Evolutionary conservation across 805 yeast species (phyloP).

Genomic region (Metschnikowia baotianmanensis): DNA sequence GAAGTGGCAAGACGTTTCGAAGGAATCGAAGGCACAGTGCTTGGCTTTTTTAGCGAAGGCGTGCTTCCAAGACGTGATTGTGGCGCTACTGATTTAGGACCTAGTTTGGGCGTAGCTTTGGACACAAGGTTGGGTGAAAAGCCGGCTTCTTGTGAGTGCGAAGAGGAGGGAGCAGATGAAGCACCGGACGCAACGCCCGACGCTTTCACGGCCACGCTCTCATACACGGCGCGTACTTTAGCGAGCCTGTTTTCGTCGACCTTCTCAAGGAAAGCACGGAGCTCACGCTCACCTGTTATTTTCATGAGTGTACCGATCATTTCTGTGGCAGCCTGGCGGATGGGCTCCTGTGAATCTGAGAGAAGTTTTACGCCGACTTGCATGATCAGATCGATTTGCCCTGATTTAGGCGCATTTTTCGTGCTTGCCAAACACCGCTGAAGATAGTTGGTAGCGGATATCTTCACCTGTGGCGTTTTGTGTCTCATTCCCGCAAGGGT

Average conservation of each 20-base stretch:
- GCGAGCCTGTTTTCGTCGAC: constrained; percentile 71
- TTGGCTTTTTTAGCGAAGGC: constrained; percentile 9
- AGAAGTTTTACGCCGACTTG: constrained; percentile 59
- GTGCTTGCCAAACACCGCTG: constrained; percentile 60
- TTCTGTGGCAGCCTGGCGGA: constrained; percentile 74
- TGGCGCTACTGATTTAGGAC: constrained; percentile 1
- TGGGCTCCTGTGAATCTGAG: constrained; percentile 80
- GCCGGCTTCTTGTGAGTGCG: constrained; percentile 1
- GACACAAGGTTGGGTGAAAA: too few relatives aligned
- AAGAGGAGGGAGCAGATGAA: neutral
- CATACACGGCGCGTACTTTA: constrained; percentile 61
- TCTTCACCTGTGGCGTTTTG: constrained; percentile 80
- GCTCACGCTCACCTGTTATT: constrained; percentile 70
- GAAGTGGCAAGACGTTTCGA: constrained; percentile 70
- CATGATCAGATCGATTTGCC: constrained; percentile 58
- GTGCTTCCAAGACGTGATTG: constrained; percentile 1
- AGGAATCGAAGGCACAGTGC: constrained; percentile 40
- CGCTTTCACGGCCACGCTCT: constrained; percentile 50
- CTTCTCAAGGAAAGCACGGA: constrained; percentile 58
- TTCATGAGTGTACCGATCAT: constrained; percentile 80
- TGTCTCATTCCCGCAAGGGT: constrained; percentile 59
- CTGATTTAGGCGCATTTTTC: constrained; percentile 43
- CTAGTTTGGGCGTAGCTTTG: too few relatives aligned
- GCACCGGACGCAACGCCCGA: constrained; percentile 19
- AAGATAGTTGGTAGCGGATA: constrained; percentile 65